These are phyloP conservation scores for Quercus dentata DNA, from an alignment of 306 rosid species.

Conservation along the genomic window DNA sequence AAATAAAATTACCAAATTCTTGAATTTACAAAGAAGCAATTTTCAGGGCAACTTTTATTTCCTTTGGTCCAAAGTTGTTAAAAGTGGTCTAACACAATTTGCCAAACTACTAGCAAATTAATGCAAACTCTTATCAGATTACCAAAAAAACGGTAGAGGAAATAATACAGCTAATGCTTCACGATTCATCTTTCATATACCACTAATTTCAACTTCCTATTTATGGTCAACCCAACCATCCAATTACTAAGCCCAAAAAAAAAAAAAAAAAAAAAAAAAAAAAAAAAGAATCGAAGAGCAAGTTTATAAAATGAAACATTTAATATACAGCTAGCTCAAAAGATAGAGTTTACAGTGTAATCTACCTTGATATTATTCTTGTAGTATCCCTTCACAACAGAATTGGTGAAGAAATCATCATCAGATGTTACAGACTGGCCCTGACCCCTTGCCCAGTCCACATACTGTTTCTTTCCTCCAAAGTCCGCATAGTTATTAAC, in stretches of 20 bases:
- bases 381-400: conserved; percentile 60
- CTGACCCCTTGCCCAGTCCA: conserved; percentile 82
- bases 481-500: conserved; percentile 69
- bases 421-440: conserved; percentile 71
- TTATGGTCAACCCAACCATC: neutral
- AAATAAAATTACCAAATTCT: neutral
- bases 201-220: neutral
- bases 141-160: neutral
- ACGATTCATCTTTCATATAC: neutral
- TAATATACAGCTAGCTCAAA: neutral
- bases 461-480: conserved; percentile 92
- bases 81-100: neutral
- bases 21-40: neutral
- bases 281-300: neutral
- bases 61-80: neutral
- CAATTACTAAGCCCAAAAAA: neutral
- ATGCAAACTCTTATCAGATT: neutral
- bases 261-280: neutral
- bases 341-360: neutral
- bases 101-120: neutral
- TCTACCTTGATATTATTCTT: conserved; percentile 81
- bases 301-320: neutral
- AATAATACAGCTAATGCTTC: neutral
- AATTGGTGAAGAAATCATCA: conserved; percentile 81
- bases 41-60: neutral